These are phyloP conservation scores for Cardiosporidium cionae DNA, from an alignment of 169 alveolate species.

Conservation along the genomic window DNA sequence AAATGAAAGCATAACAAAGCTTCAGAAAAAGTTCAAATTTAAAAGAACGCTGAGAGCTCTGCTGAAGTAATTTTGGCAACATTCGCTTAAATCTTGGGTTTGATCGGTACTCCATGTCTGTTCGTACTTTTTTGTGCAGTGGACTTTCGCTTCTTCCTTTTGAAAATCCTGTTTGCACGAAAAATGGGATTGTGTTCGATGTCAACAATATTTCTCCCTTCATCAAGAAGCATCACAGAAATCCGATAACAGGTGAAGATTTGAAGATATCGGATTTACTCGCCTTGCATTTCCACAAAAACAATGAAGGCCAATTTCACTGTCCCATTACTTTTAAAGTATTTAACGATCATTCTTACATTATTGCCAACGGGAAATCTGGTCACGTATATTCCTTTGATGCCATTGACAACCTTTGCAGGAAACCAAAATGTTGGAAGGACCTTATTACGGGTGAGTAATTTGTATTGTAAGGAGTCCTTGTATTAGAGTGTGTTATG, in stretches of 20 bases:
- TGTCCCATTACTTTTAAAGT: slow-evolving; percentile 82
- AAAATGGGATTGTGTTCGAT: slow-evolving; percentile 67
- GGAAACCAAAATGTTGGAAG: slow-evolving; percentile 46
- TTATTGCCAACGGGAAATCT: slow-evolving; percentile 71
- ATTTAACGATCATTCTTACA: slow-evolving; percentile 73
- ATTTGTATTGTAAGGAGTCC: no score
- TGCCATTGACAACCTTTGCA: slow-evolving; percentile 68
- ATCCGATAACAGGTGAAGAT: slow-evolving; percentile 78
- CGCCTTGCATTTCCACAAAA: slow-evolving; percentile 59
- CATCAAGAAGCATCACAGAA: slow-evolving; percentile 54
- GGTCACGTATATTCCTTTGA: slow-evolving; percentile 79
- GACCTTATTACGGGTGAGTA: slow-evolving; percentile 53
- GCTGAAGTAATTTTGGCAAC: not conserved
- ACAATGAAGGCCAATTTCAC: slow-evolving; percentile 70
- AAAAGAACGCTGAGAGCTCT: no score
- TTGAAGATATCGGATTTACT: slow-evolving; percentile 58
- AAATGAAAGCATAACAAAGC: no score
- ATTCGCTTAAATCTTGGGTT: not conserved
- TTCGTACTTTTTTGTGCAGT: slow-evolving; percentile 7
- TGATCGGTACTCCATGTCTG: not conserved
- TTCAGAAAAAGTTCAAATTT: no score
- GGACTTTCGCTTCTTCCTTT: slow-evolving; percentile 63
- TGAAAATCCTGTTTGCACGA: slow-evolving; percentile 70
- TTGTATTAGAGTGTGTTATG: no score
- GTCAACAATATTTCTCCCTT: slow-evolving; percentile 56